A percentile compares a stretch with the other conserved stretches of the same genome.
These are phyloP conservation scores for Amphicarpaea edgeworthii DNA, from an alignment of 306 rosid genomes.

Conservation along the genomic window DNA sequence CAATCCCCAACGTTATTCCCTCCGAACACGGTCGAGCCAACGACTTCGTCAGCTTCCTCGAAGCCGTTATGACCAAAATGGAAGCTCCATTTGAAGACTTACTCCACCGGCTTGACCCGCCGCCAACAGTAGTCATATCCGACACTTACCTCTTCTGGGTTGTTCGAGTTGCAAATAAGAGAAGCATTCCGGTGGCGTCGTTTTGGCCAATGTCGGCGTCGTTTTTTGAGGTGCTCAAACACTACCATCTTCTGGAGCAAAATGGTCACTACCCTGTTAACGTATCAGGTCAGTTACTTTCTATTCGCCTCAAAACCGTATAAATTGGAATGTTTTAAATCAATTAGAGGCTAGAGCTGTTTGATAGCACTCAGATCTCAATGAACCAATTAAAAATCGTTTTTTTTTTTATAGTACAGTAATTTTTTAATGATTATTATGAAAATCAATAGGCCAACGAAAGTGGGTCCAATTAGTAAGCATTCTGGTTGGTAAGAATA, in stretches of 20 bases:
- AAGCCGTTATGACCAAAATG: slow-evolving; percentile 58
- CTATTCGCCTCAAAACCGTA: not conserved
- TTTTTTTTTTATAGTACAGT: too few species aligned
- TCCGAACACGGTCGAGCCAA: slow-evolving; percentile 54
- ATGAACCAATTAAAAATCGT: too few species aligned
- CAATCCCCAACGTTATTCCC: slow-evolving; percentile 67
- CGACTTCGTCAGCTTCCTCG: slow-evolving; percentile 46
- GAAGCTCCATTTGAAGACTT: slow-evolving; percentile 62
- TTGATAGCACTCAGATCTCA: too few species aligned
- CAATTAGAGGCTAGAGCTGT: too few species aligned
- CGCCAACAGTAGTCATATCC: slow-evolving; percentile 27
- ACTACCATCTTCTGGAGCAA: slow-evolving; percentile 44
- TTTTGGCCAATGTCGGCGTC: slow-evolving; percentile 62
- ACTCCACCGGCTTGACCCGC: slow-evolving; percentile 48
- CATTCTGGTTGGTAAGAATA: too few species aligned
- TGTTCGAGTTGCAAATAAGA: slow-evolving; percentile 39
- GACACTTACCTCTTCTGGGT: slow-evolving; percentile 57
- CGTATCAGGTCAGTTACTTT: slow-evolving; percentile 41
- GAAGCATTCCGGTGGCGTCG: slow-evolving; percentile 52
- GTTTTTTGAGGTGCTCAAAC: slow-evolving; percentile 41
- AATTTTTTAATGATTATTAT: too few species aligned
- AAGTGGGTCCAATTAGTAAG: too few species aligned
- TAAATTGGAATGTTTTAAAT: not conserved
- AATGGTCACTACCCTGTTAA: slow-evolving; percentile 48
- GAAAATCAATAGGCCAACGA: too few species aligned